Conservation (phyloP, 2,329 filamentous ascomycete genomes). For the Botrytis medusae region DNA sequence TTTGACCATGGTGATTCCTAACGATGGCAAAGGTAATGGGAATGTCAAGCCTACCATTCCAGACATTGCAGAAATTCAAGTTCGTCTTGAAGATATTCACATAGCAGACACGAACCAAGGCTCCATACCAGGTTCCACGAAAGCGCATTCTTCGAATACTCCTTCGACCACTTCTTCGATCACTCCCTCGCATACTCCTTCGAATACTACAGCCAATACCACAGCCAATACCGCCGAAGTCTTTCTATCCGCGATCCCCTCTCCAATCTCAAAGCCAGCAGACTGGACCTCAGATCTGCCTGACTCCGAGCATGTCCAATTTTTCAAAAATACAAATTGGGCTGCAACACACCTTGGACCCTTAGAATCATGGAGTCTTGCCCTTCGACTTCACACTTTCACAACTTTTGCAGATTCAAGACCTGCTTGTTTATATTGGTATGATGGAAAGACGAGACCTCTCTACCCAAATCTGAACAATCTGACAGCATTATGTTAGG, state of each 20-base stretch:
- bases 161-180: too few species aligned
- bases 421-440: conserved; percentile 33
- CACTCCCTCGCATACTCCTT: too few species aligned
- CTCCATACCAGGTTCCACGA: not conserved
- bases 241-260: not conserved
- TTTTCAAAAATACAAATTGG: conserved; percentile 33
- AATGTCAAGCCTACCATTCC: not conserved
- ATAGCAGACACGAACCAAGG: not conserved
- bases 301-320: conserved; percentile 29
- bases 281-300: conserved; percentile 31
- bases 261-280: conserved; percentile 1
- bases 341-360: conserved; percentile 29
- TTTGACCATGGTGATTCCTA: not conserved
- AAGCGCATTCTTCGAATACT: not conserved
- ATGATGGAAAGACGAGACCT: not conserved
- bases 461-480: not conserved
- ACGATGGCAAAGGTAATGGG: not conserved
- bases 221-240: too few species aligned
- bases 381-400: conserved; percentile 30
- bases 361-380: conserved; percentile 28
- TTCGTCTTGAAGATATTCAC: not conserved
- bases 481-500: conserved; percentile 25
- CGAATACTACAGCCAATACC: not conserved
- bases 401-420: conserved; percentile 33
- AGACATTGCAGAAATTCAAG: not conserved